A percentile compares a stretch with the other conserved stretches of the same genome.
Conservation (phyloP, 1,284 basidiomycete genomes). For the Coniferiporia sulphurascens region DNA sequence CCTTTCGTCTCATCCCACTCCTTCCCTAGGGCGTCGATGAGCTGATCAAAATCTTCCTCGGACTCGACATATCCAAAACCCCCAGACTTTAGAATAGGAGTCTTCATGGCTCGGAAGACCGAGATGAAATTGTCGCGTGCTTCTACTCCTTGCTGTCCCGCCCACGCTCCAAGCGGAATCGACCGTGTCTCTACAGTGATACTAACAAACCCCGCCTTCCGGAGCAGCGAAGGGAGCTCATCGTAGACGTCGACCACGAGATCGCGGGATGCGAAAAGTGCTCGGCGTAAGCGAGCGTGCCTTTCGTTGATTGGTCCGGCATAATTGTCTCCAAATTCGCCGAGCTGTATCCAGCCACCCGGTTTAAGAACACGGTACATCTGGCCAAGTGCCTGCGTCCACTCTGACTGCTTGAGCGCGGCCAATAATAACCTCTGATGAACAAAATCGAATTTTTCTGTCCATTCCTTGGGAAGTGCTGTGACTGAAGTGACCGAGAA, state of each 20-base stretch:
- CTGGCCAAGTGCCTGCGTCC: conserved; percentile 20
- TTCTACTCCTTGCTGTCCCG: conserved; percentile 18
- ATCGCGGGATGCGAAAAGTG: conserved; percentile 20
- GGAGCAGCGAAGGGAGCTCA: conserved; percentile 21
- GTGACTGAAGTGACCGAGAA: conserved; percentile 19
- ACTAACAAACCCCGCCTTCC: conserved; percentile 23
- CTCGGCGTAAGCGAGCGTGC: conserved; percentile 15
- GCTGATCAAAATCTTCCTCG: neutral
- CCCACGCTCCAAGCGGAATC: conserved; percentile 22
- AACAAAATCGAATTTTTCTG: conserved; percentile 21
- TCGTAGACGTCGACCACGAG: conserved; percentile 20
- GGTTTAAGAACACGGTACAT: conserved; percentile 22
- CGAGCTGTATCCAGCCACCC: conserved; percentile 23
- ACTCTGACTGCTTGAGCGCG: conserved; percentile 21
- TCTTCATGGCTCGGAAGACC: conserved; percentile 14
- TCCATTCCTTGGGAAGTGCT: conserved; percentile 21
- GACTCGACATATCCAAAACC: conserved; percentile 3
- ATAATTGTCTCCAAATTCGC: conserved; percentile 19
- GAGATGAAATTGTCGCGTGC: conserved; percentile 21
- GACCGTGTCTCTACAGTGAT: conserved; percentile 18
- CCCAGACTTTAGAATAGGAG: conserved; percentile 1
- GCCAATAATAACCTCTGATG: conserved; percentile 23
- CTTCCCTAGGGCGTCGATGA: conserved; percentile 4
- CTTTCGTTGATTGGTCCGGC: conserved; percentile 19
- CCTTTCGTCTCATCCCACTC: conserved; percentile 10